phyloP scores from a whole-genome alignment of 2,329 filamentous ascomycete genomes.

The Lecanicillium sp. region DNA sequence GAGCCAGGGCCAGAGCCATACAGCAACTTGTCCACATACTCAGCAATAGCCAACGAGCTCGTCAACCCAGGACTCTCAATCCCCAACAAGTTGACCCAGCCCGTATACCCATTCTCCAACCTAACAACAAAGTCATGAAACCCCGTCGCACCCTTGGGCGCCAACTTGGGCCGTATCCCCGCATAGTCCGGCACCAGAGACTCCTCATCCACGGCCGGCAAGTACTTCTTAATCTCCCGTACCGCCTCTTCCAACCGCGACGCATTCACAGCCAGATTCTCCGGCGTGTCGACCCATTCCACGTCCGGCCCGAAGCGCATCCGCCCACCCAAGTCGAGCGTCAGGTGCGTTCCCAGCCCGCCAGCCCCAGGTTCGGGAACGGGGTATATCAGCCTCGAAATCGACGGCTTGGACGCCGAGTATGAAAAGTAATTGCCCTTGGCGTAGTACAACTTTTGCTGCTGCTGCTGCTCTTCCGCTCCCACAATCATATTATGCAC shows the following conservation, averaged over 20 bases:
- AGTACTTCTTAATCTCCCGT: constrained; percentile 66
- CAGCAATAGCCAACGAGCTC: constrained; percentile 75
- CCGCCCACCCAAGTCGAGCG: constrained; percentile 75
- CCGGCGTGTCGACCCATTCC: constrained; percentile 73
- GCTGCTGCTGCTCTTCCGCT: constrained; percentile 23
- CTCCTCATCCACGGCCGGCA: constrained; percentile 61
- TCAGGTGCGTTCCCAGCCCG: constrained; percentile 87
- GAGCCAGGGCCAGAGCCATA: too few species aligned
- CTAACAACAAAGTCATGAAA: constrained; percentile 81
- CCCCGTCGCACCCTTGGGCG: constrained; percentile 46
- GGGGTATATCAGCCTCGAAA: constrained; percentile 76
- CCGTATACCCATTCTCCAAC: constrained; percentile 67
- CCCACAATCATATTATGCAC: constrained; percentile 74
- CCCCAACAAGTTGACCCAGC: constrained; percentile 83
- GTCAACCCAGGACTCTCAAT: constrained; percentile 94
- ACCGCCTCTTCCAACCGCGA: constrained; percentile 58
- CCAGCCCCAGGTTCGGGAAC: constrained; percentile 73
- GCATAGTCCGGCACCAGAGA: constrained; percentile 76
- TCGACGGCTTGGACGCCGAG: constrained; percentile 49
- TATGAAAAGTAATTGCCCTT: constrained; percentile 97
- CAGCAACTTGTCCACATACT: constrained; percentile 54
- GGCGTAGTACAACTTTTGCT: constrained; percentile 64
- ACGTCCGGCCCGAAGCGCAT: constrained; percentile 92
- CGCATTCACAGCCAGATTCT: constrained; percentile 60
- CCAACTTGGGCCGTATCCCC: constrained; percentile 83